Conservation (phyloP, 208 protist species). For the Angomonas deanei region DNA sequence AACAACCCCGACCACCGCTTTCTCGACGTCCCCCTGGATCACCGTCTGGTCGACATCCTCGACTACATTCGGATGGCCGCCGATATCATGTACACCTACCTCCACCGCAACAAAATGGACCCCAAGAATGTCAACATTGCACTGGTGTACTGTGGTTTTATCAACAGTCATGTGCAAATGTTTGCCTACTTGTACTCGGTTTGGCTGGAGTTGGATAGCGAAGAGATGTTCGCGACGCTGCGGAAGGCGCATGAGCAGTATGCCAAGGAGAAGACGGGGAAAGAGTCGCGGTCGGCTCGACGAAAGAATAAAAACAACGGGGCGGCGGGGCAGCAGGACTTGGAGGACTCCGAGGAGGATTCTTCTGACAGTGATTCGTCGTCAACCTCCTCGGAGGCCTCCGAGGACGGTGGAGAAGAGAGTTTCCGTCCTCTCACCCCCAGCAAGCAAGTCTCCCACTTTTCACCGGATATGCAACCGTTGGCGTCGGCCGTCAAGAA, state of each 20-base stretch:
- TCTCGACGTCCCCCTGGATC: constrained; percentile 24
- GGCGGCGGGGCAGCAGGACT: not conserved
- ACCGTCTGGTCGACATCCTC: constrained; percentile 16
- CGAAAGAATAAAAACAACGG: not conserved
- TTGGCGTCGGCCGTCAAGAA: no score
- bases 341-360: not conserved
- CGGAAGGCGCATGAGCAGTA: constrained; percentile 5
- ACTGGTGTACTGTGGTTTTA: constrained; percentile 13
- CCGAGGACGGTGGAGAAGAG: not conserved
- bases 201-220: constrained; percentile 4
- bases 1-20: not conserved
- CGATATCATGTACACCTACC: constrained; percentile 24
- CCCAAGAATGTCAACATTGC: constrained; percentile 10
- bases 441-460: not conserved
- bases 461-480: not conserved
- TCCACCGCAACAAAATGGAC: constrained; percentile 4
- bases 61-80: constrained; percentile 24
- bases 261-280: constrained; percentile 5
- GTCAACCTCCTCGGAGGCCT: not conserved
- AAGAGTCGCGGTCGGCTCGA: not conserved
- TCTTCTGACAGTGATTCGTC: not conserved
- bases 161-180: constrained; percentile 12
- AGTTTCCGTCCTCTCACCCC: not conserved
- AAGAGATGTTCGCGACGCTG: not conserved
- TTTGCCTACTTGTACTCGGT: constrained; percentile 3